Base-by-base conservation (phyloP, 192 early-diverging fungal species). In the Entrophospora sp. region DNA sequence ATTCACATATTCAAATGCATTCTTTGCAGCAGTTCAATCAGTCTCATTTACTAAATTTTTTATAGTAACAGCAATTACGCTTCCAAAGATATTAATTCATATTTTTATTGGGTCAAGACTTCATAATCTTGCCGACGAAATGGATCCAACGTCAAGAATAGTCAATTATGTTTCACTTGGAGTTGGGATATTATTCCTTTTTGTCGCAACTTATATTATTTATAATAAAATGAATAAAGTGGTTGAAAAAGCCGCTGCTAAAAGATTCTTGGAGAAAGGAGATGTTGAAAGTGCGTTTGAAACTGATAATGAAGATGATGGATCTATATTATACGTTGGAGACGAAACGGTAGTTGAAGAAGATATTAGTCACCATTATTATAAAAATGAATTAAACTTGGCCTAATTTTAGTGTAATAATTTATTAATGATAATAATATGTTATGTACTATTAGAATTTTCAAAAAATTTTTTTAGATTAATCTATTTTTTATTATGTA, bases 1-100 rank as follows among this genome's bases (percentile, higher is more conserved):
- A 22, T 38, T 36, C n/a, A 31, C 57, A 6, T 59, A 35, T n/a
- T 59, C 57, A 35, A 59, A 59, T 59, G 57, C 57, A 59, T 59
- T 59, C 34, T 59, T 59, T 40, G 57, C 31, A n/a, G 22, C 35
- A 22, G 22, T 59, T 12, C 57, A 40, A 20, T n/a, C 57, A 1
- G 36, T 59, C 27, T 24, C 18, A 22, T 40, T 59, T 40, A 24
- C 18, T 18, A 59, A 35, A 36, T 59, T 59, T 18, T 25, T 40
- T 20, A 8, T 59, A 22, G 57, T 35, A 2, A 59, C 57, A 38
- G 37, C 28, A 13, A n/a, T 59, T 36, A 38, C 31, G 4, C 8
- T 59, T 7, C 57, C 57, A 13, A 59, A 59, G 37, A 24, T 59
- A 59, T 22, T 59, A 22, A 40, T 37, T n/a, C 34, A 40, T 25